phyloP scores from a whole-genome alignment of 2,329 filamentous ascomycete species.

The Rachicladosporium sp. region DNA sequence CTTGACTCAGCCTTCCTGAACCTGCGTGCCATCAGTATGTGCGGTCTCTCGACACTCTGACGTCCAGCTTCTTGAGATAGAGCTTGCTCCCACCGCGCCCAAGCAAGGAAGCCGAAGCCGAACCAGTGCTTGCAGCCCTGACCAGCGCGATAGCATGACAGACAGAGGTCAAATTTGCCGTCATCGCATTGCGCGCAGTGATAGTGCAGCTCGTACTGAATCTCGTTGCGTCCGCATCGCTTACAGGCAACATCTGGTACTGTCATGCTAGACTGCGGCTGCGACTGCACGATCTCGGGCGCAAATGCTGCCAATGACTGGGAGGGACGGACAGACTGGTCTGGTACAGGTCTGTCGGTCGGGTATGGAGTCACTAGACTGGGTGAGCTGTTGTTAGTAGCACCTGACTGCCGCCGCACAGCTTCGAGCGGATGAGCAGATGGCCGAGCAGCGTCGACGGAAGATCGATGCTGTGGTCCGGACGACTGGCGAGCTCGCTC shows the following conservation, averaged over 20 bases:
- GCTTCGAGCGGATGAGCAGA: constrained; percentile 8
- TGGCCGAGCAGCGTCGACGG: neutral
- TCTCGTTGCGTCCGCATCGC: constrained; percentile 55
- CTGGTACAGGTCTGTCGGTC: constrained; percentile 4
- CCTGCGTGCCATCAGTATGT: constrained; percentile 38
- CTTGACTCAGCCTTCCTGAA: constrained; percentile 24
- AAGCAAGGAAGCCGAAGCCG: constrained; percentile 67
- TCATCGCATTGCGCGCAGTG: constrained; percentile 60
- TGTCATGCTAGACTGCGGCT: neutral
- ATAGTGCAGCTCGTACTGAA: constrained; percentile 80
- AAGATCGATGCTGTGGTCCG: neutral
- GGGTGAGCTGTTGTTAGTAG: constrained; percentile 11
- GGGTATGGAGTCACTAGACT: constrained; percentile 5
- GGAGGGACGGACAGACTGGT: constrained; percentile 5
- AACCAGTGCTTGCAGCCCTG: constrained; percentile 78
- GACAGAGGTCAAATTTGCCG: constrained; percentile 67
- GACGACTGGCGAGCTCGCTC: constrained; percentile 9
- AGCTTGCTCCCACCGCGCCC: constrained; percentile 30
- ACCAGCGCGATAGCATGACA: constrained; percentile 64
- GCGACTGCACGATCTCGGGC: constrained; percentile 11
- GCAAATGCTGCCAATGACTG: constrained; percentile 17
- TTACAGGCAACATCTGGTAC: constrained; percentile 39
- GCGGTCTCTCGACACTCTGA: constrained; percentile 34
- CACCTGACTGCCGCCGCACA: constrained; percentile 5
- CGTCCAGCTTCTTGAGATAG: constrained; percentile 30